phyloP scores from a whole-genome alignment of 164 flowering plant genomes.

The Liriodendron chinense region DNA sequence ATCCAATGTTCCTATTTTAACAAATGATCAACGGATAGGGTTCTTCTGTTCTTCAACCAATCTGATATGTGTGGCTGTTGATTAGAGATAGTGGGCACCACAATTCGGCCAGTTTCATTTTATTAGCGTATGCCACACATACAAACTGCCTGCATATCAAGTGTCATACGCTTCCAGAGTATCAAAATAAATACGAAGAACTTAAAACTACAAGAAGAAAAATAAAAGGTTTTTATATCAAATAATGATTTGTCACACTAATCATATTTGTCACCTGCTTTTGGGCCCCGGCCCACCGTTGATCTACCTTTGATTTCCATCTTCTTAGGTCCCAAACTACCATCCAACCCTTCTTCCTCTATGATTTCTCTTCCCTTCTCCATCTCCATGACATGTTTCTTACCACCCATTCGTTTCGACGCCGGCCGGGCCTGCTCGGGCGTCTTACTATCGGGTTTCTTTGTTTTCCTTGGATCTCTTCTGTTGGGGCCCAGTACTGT shows the following conservation, averaged over 20 bases:
- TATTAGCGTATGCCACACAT: no score
- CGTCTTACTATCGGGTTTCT: constrained; percentile 14
- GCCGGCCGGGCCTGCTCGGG: background rate
- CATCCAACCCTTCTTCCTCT: constrained; percentile 24
- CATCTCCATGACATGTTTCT: constrained; percentile 19
- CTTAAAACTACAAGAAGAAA: no score
- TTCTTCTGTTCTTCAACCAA: no score
- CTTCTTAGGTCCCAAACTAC: constrained; percentile 23
- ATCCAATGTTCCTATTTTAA: no score
- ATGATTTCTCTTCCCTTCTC: background rate
- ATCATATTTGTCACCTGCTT: constrained; percentile 23
- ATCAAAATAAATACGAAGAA: no score
- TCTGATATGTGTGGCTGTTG: no score
- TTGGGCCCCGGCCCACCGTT: constrained; percentile 12
- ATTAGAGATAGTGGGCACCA: no score
- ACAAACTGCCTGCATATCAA: no score
- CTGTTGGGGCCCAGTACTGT: background rate
- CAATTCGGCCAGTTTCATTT: no score
- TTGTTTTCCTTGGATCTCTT: constrained; percentile 8
- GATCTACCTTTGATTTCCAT: constrained; percentile 17
- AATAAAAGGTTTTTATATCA: no score
- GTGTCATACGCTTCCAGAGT: no score
- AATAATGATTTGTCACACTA: background rate
- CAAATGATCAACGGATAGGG: no score
- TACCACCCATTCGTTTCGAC: constrained; percentile 15